Evolutionary conservation across 192 early-diverging fungal species (phyloP), one percentile per base, ranked within the genome.

Genomic region (Podila horticola): DNA sequence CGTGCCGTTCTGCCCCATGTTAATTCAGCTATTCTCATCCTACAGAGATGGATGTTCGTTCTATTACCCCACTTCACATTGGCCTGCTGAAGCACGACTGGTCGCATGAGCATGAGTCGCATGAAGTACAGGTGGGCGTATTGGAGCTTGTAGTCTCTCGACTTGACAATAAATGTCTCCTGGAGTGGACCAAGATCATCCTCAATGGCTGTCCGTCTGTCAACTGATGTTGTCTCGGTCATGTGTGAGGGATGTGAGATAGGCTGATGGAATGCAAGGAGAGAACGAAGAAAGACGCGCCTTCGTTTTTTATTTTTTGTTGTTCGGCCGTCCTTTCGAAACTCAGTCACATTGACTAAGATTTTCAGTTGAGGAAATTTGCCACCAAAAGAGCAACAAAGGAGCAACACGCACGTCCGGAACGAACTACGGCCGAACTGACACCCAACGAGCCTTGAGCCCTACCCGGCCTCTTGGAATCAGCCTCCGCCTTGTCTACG

Each of bases 71-170:
- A 95, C 57, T 84, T 83, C 33, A 38, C 60, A 8, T 74, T 55
- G 15, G 95, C 96, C 20, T 86, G 77, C 22, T 73, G 63, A 1
- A 92, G 74, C 15, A 92, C 88, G n/a, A 73, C 59, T 5, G 90
- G 88, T 13, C 93, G 85, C 66, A 96, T 89, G 59, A 83, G 71
- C 57, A 83, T 73, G 5, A 97, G 88, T 1, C 97, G 90, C 49
- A 87, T 73, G 77, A 90, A 96, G 83, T 99, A 99, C 9, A 97
- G 71, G 66, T 92, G 88, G 26, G 97, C 91, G 84, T 93, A 99
- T 74, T 99, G 96, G 61, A 93, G 92, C 30, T 84, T 86, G 85
- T 92, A 99, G 5, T 85, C 71, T 0, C 90, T 88, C 19, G 92
- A 79, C 33, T 85, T 88, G 59, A 95, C 72, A 9, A 82, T n/a